Conservation (phyloP, 768 basidiomycete species). For the Agrocybe pediades region DNA sequence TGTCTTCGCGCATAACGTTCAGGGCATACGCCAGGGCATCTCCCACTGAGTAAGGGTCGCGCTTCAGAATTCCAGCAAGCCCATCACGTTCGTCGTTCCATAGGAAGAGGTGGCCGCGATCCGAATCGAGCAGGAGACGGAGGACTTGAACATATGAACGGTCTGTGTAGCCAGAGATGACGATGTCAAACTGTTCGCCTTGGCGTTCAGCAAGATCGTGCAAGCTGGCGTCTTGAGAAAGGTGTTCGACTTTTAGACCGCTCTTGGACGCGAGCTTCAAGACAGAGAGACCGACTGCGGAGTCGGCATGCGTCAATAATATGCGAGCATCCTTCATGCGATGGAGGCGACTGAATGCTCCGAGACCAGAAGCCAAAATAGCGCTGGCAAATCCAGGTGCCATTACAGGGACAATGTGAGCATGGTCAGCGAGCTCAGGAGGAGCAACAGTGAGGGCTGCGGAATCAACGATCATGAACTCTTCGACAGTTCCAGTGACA, state of each 20-base stretch:
- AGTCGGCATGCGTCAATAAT: conserved; percentile 16
- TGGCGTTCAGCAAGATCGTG: conserved; percentile 10
- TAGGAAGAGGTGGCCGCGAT: conserved; percentile 8
- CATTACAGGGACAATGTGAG: conserved; percentile 4
- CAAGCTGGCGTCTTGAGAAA: conserved; percentile 9
- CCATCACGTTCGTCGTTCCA: conserved; percentile 12
- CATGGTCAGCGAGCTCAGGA: conserved; percentile 2
- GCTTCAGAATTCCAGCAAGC: conserved; percentile 1
- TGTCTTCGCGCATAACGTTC: background rate
- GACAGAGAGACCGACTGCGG: conserved; percentile 8
- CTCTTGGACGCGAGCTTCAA: background rate
- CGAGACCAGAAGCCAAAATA: conserved; percentile 17
- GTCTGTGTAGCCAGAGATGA: conserved; percentile 15
- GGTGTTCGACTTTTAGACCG: background rate
- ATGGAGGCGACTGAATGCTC: conserved; percentile 13
- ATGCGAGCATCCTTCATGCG: conserved; percentile 15
- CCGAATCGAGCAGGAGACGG: conserved; percentile 4
- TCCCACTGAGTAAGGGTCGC: conserved; percentile 10
- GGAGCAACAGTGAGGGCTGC: conserved; percentile 6
- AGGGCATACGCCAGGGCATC: conserved; percentile 10
- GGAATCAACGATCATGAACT: conserved; percentile 12
- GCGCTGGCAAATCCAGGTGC: conserved; percentile 19
- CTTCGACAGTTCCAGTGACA: conserved; percentile 3
- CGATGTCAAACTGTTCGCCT: conserved; percentile 9
- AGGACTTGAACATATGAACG: conserved; percentile 9